Conservation (phyloP, 257 asterid species). For the Penstemon barbatus region DNA sequence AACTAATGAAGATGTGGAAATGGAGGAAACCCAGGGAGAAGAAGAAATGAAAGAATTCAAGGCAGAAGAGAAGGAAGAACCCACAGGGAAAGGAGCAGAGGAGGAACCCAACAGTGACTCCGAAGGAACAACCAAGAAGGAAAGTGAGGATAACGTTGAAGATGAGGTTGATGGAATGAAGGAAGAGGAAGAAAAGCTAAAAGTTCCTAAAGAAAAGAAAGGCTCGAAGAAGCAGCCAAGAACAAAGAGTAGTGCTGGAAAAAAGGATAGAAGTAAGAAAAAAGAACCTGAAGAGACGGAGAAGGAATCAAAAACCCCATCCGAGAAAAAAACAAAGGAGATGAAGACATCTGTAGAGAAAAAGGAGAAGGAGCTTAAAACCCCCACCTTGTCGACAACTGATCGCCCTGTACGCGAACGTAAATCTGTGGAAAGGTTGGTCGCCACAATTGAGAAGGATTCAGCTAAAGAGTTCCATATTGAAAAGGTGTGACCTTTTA, state of each 20-base stretch:
- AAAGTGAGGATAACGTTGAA: conserved; percentile 33
- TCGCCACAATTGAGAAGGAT: conserved; percentile 76
- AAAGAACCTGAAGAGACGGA: conserved; percentile 48
- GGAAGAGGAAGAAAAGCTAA: conserved; percentile 13
- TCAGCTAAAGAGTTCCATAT: conserved; percentile 57
- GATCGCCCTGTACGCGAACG: conserved; percentile 96
- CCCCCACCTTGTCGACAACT: conserved; percentile 52
- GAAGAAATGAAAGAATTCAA: conserved; percentile 26
- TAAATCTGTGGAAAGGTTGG: conserved; percentile 90
- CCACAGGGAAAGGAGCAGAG: conserved; percentile 31
- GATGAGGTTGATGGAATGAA: conserved; percentile 33
- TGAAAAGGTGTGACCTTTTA: conserved; percentile 61
- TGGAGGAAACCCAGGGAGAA: conserved; percentile 21
- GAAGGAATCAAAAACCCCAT: conserved; percentile 37
- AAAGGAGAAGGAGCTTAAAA: conserved; percentile 57
- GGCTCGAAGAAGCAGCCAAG: conserved; percentile 57
- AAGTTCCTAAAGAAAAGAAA: conserved; percentile 41
- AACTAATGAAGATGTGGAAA: conserved; percentile 9
- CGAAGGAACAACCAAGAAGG: conserved; percentile 28
- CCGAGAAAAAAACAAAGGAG: conserved; percentile 35
- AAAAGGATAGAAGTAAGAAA: conserved; percentile 40
- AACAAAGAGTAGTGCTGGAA: conserved; percentile 40
- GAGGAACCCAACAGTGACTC: conserved; percentile 26
- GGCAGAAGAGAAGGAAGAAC: conserved; percentile 25
- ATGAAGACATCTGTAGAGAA: conserved; percentile 30